Evolutionary conservation across 768 basidiomycete genomes (phyloP).

Genomic region (Chalciporus sphaerocephalus): DNA sequence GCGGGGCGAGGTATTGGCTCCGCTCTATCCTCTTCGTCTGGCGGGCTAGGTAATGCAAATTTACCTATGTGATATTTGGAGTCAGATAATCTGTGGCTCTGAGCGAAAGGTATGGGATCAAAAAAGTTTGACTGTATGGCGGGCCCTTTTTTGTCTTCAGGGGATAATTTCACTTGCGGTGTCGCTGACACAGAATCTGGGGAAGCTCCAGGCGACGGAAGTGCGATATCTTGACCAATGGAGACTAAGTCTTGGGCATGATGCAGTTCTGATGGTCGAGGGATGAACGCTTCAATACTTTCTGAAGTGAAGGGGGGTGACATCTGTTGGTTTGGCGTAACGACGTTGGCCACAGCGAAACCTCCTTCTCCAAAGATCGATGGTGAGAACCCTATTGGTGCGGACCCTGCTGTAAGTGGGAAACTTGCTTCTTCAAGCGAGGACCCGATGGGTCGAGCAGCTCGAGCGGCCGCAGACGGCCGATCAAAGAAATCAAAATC

Average conservation of each 20-base stretch:
- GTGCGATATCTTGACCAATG: constrained; percentile 39
- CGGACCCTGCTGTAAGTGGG: constrained; percentile 31
- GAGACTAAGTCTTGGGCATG: constrained; percentile 26
- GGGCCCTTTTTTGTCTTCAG: constrained; percentile 16
- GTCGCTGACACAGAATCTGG: constrained; percentile 49
- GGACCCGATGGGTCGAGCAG: constrained; percentile 15
- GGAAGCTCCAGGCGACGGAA: constrained; percentile 50
- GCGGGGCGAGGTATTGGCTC: constrained; percentile 21
- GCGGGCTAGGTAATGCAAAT: constrained; percentile 64
- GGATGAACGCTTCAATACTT: constrained; percentile 17
- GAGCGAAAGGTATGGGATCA: constrained; percentile 72
- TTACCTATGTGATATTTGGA: constrained; percentile 74
- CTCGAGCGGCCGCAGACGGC: constrained; percentile 35
- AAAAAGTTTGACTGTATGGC: constrained; percentile 38
- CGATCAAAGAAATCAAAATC: constrained; percentile 87
- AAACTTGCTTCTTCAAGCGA: constrained; percentile 22
- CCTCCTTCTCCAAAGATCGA: constrained; percentile 28
- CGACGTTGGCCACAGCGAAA: constrained; percentile 17
- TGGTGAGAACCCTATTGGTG: constrained; percentile 34
- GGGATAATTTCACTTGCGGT: constrained; percentile 48
- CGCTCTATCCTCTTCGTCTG: constrained; percentile 44
- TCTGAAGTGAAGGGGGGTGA: constrained; percentile 28
- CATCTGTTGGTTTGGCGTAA: constrained; percentile 29
- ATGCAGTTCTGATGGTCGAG: constrained; percentile 21
- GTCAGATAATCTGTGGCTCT: constrained; percentile 58